phyloP scores from a whole-genome alignment of 768 basidiomycete genomes.

The Boletus speciosus region DNA sequence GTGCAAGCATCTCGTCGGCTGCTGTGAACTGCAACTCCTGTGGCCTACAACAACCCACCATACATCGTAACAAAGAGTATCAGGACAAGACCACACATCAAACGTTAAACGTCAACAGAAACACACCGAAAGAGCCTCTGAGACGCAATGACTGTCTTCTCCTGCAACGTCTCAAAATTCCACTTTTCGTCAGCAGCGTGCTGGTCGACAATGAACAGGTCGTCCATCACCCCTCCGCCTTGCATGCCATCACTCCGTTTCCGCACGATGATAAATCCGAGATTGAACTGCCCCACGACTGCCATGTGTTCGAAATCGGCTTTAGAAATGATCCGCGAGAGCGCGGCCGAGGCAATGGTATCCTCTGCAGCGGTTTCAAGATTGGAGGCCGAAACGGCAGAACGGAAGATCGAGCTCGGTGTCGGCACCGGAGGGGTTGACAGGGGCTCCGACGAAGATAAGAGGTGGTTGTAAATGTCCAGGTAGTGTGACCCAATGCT shows the following conservation, averaged over 20 bases:
- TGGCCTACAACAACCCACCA: slow-evolving; percentile 48
- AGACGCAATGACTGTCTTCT: slow-evolving; percentile 83
- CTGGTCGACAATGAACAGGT: slow-evolving; percentile 95
- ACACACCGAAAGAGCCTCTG: slow-evolving; percentile 79
- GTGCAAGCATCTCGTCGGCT: slow-evolving; percentile 81
- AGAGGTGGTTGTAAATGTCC: slow-evolving; percentile 12
- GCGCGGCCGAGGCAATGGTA: slow-evolving; percentile 56
- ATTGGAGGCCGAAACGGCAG: slow-evolving; percentile 27
- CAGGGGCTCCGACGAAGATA: neutral
- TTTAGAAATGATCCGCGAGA: slow-evolving; percentile 85
- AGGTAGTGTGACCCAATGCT: slow-evolving; percentile 21
- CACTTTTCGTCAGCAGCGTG: slow-evolving; percentile 98
- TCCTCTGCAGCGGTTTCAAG: slow-evolving; percentile 45
- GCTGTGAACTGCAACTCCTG: slow-evolving; percentile 79
- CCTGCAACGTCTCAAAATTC: slow-evolving; percentile 93
- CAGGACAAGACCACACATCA: neutral
- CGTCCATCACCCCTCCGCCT: slow-evolving; percentile 49
- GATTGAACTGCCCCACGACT: slow-evolving; percentile 91
- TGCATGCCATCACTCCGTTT: slow-evolving; percentile 38
- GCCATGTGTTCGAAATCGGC: slow-evolving; percentile 81
- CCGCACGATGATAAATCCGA: slow-evolving; percentile 88
- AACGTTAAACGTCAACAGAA: neutral
- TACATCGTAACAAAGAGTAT: neutral
- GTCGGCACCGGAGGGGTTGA: neutral
- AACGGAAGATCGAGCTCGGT: slow-evolving; percentile 15